Base-by-base conservation (phyloP, 164 flowering plant genomes). In the Berberis thunbergii region DNA sequence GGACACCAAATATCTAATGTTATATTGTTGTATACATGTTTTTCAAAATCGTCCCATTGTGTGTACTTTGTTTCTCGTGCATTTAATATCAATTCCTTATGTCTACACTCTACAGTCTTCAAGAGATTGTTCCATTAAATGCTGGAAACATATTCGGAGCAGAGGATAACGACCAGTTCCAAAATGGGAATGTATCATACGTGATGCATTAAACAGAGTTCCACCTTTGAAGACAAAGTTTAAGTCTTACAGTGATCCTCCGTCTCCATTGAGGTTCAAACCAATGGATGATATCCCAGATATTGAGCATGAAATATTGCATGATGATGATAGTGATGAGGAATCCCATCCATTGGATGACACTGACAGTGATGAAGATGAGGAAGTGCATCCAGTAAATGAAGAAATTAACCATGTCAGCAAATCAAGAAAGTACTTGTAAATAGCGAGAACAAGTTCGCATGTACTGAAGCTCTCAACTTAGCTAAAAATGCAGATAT, bases 71-170 rank as follows among this genome's bases (percentile, higher is more conserved):
- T 5, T 56, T 7, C 10, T 7, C n/a, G 11, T 56, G 2, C 12
- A 40, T 26, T 4, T 56, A 12, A 8, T 7, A 6, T 6, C 1
- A 45, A 2, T 46, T 45, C 4, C 49, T 54, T 54, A n/a, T 63
- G 13, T 26, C 41, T 7, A 39, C 4, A 11, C 26, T 7, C 38
- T 4, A 64, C 81, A 95, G 99, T 54, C 69, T 91, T 75, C 97
- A 95, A 80, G 99, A 95, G 82, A 79, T 95, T 64, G 91, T 95
- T 59, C 99, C 99, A 41, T 71, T 95, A 68, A 91, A 84, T 80
- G 97, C 99, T 69, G 97, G 96, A 48, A 95, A 89, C 57, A 79
- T 95, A 26, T 84, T 91, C 76, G 99, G 99, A 44, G 86, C 93
- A 57, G 97, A 91, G 78, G 94, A 91, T 69, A 83, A 53, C 86